phyloP scores from a whole-genome alignment of 2,329 filamentous ascomycete species.

The Sporothrix variecibatus region DNA sequence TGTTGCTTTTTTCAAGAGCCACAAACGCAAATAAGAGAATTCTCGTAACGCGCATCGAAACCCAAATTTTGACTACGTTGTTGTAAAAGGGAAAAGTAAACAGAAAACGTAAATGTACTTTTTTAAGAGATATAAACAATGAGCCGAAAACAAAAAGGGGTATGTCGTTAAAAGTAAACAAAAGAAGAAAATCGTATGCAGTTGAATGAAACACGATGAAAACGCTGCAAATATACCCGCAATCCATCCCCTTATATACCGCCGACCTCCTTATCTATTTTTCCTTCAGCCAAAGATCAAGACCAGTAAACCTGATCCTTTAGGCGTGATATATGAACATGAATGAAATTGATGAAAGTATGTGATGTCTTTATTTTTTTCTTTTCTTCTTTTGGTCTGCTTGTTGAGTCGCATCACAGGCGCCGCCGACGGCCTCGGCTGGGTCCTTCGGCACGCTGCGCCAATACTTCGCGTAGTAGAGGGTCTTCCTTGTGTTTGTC shows the following conservation, averaged over 20 bases:
- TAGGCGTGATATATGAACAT: not conserved
- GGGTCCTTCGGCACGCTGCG: conserved; percentile 81
- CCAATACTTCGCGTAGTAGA: conserved; percentile 75
- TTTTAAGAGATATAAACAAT: not conserved
- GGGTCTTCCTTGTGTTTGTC: conserved; percentile 90
- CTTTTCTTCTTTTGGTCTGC: not conserved
- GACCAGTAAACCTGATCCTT: not conserved
- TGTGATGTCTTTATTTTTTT: not conserved
- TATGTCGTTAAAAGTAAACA: conserved; percentile 13
- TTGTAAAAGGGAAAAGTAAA: not conserved
- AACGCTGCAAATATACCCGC: conserved; percentile 6
- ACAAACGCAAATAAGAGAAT: no score
- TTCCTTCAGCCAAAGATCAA: not conserved
- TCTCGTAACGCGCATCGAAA: no score
- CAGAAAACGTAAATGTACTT: not conserved
- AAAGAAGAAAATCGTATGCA: not conserved
- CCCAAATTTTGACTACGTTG: no score
- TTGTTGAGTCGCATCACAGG: not conserved
- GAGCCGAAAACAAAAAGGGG: not conserved
- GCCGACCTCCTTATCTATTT: not conserved
- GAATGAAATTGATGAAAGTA: not conserved
- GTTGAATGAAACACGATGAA: not conserved
- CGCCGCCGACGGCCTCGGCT: conserved; percentile 70
- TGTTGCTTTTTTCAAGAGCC: no score
- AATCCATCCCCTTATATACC: not conserved